Base-by-base conservation (phyloP, 2,329 filamentous ascomycete genomes). In the Calycina herbarum region DNA sequence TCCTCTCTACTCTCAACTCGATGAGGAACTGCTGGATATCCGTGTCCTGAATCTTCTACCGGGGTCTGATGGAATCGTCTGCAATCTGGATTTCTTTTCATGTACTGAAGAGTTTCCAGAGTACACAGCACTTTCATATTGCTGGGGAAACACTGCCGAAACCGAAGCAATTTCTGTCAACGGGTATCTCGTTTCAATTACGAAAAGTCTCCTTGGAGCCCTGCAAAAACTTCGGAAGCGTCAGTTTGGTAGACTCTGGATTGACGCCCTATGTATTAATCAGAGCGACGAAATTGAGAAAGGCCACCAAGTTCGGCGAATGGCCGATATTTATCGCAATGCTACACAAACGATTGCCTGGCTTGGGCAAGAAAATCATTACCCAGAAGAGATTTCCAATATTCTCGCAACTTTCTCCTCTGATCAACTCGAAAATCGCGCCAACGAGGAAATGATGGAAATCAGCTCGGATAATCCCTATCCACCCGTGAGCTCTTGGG, bases 231-330 rank as follows among this genome's bases (percentile, higher is more conserved):
- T 57, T 10, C 33, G 35, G 13, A n/a, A 15, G 17, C 24, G 61
- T 4, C 5, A 40, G 15, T 31, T 29, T n/a, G 8, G 13, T 20
- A 31, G 6, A 20, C 29, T 57, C 54, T 63, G 61, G 61, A 31
- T 57, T 17, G 61, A 63, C 20, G 61, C 61, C 35, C 57, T 62
- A 45, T 62, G 48, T 45, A 62, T 57, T n/a, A 42, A 62, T 42
- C 61, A 62, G n/a, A 42, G 57, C 15, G 61, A 62, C 20, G 29
- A 8, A 17, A 8, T 1, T 17, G 51, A 63, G n/a, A 38, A 38
- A 20, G 29, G 33, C 29, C 24, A 57, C 15, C 51, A 63, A n/a
- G 51, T 63, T 17, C n/a, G 4, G 27, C 35, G 31, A 1, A 63
- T 63, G 61, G 42, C 13, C 33, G 2, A 63, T 11, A 42, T 57